Evolutionary conservation across 2,329 filamentous ascomycete species (phyloP).

Genomic region (Ilyonectria mors-panacis): DNA sequence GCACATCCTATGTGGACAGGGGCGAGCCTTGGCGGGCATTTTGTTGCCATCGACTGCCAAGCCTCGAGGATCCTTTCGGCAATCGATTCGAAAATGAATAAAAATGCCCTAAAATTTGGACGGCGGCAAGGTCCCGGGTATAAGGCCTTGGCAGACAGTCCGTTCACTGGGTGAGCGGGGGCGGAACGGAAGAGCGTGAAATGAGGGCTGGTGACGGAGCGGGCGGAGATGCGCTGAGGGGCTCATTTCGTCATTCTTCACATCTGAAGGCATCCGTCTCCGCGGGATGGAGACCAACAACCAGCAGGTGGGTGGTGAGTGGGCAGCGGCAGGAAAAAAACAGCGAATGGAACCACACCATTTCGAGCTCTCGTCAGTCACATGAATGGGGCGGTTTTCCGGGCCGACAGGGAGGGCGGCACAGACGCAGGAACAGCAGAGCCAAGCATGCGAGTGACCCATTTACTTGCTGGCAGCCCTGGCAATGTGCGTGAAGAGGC

Average conservation of each 20-base stretch:
- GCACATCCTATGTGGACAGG: not conserved
- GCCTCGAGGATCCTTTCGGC: not conserved
- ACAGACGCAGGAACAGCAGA: not conserved
- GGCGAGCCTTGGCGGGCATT: not conserved
- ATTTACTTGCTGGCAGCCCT: not conserved
- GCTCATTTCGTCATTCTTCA: conserved; percentile 2
- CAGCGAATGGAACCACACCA: not conserved
- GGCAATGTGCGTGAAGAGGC: not conserved
- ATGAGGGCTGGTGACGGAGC: not conserved
- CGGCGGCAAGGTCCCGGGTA: too few species aligned
- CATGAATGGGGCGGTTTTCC: not conserved
- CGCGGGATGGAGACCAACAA: not conserved
- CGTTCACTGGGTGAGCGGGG: not conserved
- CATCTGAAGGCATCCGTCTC: not conserved
- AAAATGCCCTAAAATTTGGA: not conserved
- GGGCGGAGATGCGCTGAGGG: conserved; percentile 1
- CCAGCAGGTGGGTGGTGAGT: not conserved
- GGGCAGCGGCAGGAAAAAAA: not conserved
- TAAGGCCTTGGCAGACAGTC: not conserved
- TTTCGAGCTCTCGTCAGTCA: not conserved
- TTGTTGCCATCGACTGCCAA: not conserved
- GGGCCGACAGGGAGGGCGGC: not conserved
- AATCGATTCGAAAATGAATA: not conserved
- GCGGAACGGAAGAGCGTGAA: not conserved
- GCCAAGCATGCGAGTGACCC: not conserved